Percentiles rank a stretch among this genome's conserved stretches.
phyloP scores from a whole-genome alignment of 2,329 filamentous ascomycete genomes.

The Colletotrichum caudatum region DNA sequence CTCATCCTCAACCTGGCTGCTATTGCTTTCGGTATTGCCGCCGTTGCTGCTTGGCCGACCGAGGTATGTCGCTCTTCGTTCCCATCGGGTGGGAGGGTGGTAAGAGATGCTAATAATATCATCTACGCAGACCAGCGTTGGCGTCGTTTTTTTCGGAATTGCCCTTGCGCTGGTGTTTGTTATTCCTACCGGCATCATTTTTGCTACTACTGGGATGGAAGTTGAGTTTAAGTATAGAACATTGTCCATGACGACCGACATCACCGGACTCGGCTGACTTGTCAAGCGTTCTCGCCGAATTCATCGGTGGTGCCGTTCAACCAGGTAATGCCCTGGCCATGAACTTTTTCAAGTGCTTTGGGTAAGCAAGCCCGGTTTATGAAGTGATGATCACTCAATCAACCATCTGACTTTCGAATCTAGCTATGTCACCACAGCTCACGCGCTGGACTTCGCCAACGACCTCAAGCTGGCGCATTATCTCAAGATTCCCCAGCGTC shows the following conservation, averaged over 20 bases:
- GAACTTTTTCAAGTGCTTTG: constrained; percentile 46
- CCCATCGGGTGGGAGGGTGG: too few species aligned
- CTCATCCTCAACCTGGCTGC: constrained; percentile 49
- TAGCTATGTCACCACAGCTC: constrained; percentile 50
- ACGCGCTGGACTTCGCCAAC: constrained; percentile 52
- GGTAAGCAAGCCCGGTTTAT: constrained; percentile 25
- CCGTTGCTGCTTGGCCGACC: constrained; percentile 55
- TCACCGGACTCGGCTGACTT: constrained; percentile 22
- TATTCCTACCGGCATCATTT: constrained; percentile 58
- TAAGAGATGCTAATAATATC: neutral
- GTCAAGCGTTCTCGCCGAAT: constrained; percentile 37
- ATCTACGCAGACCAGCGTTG: constrained; percentile 51
- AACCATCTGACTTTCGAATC: constrained; percentile 4
- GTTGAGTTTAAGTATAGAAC: constrained; percentile 43
- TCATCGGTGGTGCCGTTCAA: constrained; percentile 36
- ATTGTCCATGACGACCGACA: too few species aligned
- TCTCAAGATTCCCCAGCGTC: constrained; percentile 57
- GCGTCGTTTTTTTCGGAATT: constrained; percentile 59
- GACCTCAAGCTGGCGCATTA: constrained; percentile 57
- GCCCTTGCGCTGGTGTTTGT: constrained; percentile 56
- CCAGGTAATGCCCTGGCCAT: constrained; percentile 33
- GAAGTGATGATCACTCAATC: too few species aligned
- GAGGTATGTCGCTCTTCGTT: neutral
- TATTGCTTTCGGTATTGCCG: constrained; percentile 51
- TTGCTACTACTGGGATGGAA: constrained; percentile 57